Evolutionary conservation across 2,329 filamentous ascomycete genomes (phyloP), one percentile per base, ranked within the genome.

Genomic region (Metarhizium brunneum): DNA sequence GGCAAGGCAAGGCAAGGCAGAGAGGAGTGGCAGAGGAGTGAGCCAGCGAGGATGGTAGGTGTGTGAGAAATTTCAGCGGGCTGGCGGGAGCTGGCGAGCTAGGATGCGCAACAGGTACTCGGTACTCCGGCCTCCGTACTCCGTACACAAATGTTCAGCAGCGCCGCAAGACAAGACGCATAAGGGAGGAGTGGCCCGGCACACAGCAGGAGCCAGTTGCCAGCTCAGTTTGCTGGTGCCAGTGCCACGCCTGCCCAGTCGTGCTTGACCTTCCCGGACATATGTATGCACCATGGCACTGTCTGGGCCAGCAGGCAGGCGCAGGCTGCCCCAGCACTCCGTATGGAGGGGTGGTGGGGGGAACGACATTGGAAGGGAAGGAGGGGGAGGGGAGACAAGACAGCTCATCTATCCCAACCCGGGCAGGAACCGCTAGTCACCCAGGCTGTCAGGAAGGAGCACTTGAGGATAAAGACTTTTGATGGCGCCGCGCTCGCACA

Each of bases 11-110:
- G 52, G 48, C 25, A 25, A 25, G 20, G 20, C 20, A 49, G 48
- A 43, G 58, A 57, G 56, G 59, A 66, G 60, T 58, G 52, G 58
- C 58, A 58, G 59, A 61, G 58, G 58, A 57, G 62, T 61, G 53
- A 61, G 61, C 40, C 59, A 61, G 56, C 40, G 60, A 60, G 61
- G 55, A 60, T 58, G 65, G 62, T 60, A 59, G 48, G 52, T 58
- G 54, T 57, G 56, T 57, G 47, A 50, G 25, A 25, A 45, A 35
- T 43, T 32, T 51, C 29, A 25, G 54, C 49, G 54, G 54, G 54
- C 48, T 52, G 48, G 40, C 49, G 20, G n/a, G 18, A 25, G 25
- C 25, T 8, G n/a, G n/a, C 8, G 43, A 6, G 18, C 43, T 25
- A 18, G 43, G 43, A 25, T 47, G 43, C 43, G 43, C 43, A 43